Evolutionary conservation across 2,329 filamentous ascomycete genomes (phyloP).

Genomic region (Exophiala xenobiotica): DNA sequence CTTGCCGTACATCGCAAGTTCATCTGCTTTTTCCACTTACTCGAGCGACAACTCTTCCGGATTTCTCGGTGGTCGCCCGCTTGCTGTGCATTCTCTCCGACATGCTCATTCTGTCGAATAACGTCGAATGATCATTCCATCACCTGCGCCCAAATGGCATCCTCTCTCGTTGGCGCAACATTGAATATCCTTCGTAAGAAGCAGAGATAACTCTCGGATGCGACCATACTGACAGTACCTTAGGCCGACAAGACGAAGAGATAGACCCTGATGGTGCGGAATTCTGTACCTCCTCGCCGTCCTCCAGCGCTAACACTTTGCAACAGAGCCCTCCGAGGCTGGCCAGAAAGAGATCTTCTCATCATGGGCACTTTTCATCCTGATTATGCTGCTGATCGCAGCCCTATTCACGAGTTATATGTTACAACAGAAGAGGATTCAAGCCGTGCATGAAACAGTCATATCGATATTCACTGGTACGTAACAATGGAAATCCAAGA

Average conservation of each 20-base stretch:
- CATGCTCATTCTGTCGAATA: slow-evolving; percentile 3
- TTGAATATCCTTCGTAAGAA: slow-evolving; percentile 24
- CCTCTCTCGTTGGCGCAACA: slow-evolving; percentile 24
- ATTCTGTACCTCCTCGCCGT: not conserved
- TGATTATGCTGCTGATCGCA: slow-evolving; percentile 88
- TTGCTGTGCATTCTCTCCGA: not conserved
- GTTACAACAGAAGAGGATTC: slow-evolving; percentile 92
- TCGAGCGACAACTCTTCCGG: not conserved
- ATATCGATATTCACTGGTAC: slow-evolving; percentile 94
- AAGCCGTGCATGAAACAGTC: slow-evolving; percentile 96
- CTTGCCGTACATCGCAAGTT: no score
- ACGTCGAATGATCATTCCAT: slow-evolving; percentile 14
- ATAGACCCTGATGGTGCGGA: slow-evolving; percentile 27
- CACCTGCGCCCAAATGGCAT: slow-evolving; percentile 26
- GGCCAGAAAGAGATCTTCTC: slow-evolving; percentile 91
- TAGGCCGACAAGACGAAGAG: slow-evolving; percentile 26
- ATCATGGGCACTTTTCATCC: slow-evolving; percentile 96
- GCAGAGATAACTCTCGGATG: not conserved
- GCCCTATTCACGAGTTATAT: slow-evolving; percentile 97
- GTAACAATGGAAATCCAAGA: no score
- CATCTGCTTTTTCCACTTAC: not conserved
- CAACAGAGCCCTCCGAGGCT: slow-evolving; percentile 66
- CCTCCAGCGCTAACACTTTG: slow-evolving; percentile 4
- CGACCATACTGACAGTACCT: slow-evolving; percentile 4
- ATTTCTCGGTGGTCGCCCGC: not conserved